Conservation (phyloP, 306 rosid species). For the Sesbania bispinosa region DNA sequence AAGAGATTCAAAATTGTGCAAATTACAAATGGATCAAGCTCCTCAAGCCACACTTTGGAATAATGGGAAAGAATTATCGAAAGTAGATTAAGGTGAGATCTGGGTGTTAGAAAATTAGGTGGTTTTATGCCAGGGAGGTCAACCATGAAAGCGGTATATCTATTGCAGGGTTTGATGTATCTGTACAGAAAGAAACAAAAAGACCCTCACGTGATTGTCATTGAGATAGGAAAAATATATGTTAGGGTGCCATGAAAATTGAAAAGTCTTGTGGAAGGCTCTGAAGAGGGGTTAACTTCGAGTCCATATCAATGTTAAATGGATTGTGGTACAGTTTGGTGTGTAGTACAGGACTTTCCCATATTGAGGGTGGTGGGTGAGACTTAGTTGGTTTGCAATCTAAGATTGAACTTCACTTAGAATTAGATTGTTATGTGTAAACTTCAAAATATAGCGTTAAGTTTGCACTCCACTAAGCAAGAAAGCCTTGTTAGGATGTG, state of each 20-base stretch:
- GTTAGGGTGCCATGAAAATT: background rate
- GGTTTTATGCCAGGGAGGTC: slow-evolving; percentile 14
- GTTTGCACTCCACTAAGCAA: background rate
- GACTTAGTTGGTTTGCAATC: background rate
- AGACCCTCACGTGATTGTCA: background rate
- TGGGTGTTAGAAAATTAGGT: background rate
- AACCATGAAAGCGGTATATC: background rate
- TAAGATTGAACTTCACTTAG: too few species aligned
- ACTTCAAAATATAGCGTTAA: background rate
- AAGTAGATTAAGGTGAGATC: slow-evolving; percentile 18
- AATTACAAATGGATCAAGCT: background rate
- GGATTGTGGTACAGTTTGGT: background rate
- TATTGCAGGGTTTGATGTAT: background rate
- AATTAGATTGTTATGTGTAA: background rate
- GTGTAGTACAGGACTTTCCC: background rate
- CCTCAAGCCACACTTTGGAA: background rate
- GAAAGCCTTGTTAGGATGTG: background rate
- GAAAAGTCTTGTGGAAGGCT: background rate
- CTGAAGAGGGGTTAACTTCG: background rate
- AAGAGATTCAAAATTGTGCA: background rate
- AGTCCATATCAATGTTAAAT: background rate
- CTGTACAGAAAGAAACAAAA: background rate
- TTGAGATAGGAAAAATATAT: background rate
- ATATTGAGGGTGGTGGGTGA: background rate
- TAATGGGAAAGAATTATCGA: background rate